Evolutionary conservation across 2,329 filamentous ascomycete genomes (phyloP).

Genomic region (Rachicladosporium sp.): DNA sequence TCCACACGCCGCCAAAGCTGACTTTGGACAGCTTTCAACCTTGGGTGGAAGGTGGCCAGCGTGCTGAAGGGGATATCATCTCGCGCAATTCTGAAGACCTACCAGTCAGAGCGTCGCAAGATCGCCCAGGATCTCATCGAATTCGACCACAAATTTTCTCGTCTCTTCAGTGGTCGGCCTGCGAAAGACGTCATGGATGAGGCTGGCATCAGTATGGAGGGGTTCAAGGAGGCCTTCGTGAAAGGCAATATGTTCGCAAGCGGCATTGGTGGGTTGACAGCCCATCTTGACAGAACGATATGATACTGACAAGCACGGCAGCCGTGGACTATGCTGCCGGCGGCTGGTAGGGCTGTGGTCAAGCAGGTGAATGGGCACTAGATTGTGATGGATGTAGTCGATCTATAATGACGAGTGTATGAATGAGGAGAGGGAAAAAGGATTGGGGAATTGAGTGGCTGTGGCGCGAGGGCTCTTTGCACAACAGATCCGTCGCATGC

Average conservation of each 20-base stretch:
- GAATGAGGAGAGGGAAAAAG: too few species aligned
- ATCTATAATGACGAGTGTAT: too few species aligned
- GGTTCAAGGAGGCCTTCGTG: slow-evolving; percentile 49
- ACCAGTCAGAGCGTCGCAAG: slow-evolving; percentile 38
- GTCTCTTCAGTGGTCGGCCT: slow-evolving; percentile 45
- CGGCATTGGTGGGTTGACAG: slow-evolving; percentile 29
- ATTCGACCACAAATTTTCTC: slow-evolving; percentile 46
- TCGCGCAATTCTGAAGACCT: slow-evolving; percentile 35
- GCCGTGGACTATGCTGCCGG: slow-evolving; percentile 37
- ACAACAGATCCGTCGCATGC: too few species aligned
- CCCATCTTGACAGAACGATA: neutral
- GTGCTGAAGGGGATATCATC: slow-evolving; percentile 14
- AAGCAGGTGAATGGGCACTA: too few species aligned
- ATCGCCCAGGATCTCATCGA: slow-evolving; percentile 53
- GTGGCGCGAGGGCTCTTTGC: too few species aligned
- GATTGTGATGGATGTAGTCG: too few species aligned
- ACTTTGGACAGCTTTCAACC: slow-evolving; percentile 2
- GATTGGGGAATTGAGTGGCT: too few species aligned
- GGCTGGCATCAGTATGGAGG: slow-evolving; percentile 48
- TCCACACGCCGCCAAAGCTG: too few species aligned
- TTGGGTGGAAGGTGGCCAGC: slow-evolving; percentile 9
- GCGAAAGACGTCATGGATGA: slow-evolving; percentile 49
- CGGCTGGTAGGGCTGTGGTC: too few species aligned
- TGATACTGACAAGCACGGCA: slow-evolving; percentile 1
- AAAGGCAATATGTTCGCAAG: slow-evolving; percentile 49